Percentiles rank a stretch among this genome's conserved stretches.
Evolutionary conservation across 129 eudicot species (phyloP).

Genomic region (Pulicaria dysenterica): DNA sequence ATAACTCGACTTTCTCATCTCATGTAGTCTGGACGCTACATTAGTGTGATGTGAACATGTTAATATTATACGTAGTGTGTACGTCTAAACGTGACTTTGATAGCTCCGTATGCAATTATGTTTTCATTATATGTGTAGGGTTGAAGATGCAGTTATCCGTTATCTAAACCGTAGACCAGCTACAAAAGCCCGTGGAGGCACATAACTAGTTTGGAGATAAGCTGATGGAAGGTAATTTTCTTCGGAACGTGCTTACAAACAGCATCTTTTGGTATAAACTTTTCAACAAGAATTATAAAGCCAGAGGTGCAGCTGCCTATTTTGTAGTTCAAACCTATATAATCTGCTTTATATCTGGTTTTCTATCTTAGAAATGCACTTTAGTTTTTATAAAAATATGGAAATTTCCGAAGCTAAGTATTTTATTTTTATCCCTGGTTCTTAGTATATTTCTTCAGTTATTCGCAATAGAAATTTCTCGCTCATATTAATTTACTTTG

Average conservation of each 20-base stretch:
- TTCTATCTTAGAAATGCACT: slow-evolving; percentile 15
- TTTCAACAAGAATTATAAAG: background rate
- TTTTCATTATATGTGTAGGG: slow-evolving; percentile 50
- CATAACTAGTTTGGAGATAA: slow-evolving; percentile 36
- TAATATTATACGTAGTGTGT: background rate
- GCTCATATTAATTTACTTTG: no score
- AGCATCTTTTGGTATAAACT: slow-evolving; percentile 9
- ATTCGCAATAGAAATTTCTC: no score
- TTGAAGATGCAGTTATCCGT: slow-evolving; percentile 96
- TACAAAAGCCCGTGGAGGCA: slow-evolving; percentile 54
- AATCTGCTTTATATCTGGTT: slow-evolving; percentile 6
- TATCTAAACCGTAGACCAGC: slow-evolving; percentile 75
- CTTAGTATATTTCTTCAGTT: background rate
- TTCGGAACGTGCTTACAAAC: slow-evolving; percentile 16
- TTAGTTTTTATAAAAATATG: background rate
- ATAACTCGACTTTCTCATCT: background rate
- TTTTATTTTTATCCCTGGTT: background rate
- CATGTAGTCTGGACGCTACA: background rate
- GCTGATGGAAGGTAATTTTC: slow-evolving; percentile 19
- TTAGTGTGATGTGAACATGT: background rate
- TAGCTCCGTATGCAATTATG: slow-evolving; percentile 2
- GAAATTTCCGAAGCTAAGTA: slow-evolving; percentile 8
- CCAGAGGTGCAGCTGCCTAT: slow-evolving; percentile 23
- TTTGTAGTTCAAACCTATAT: slow-evolving; percentile 15
- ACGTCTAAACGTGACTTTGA: background rate